These are phyloP conservation scores for Xylariaceae sp. DNA, from an alignment of 2,329 filamentous ascomycete genomes.

Conservation along the genomic window DNA sequence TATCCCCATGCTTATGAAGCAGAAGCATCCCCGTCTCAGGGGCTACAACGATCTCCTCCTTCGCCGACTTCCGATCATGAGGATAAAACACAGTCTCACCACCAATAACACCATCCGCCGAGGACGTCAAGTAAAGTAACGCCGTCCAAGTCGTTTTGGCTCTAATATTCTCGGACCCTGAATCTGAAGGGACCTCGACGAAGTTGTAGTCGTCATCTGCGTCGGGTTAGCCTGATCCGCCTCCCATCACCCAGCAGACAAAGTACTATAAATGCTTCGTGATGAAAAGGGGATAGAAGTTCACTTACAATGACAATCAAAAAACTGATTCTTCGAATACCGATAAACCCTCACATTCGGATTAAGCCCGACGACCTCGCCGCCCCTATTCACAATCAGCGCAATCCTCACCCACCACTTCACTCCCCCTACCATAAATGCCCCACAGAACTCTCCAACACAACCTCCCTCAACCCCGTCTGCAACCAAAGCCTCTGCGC, in stretches of 20 bases:
- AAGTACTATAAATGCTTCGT: too few relatives aligned
- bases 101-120: slow-evolving; percentile 67
- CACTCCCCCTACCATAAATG: slow-evolving; percentile 40
- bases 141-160: slow-evolving; percentile 86
- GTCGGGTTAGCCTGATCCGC: slow-evolving; percentile 19
- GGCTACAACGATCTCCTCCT: slow-evolving; percentile 64
- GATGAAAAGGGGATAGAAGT: background rate
- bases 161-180: slow-evolving; percentile 34
- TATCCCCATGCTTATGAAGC: slow-evolving; percentile 81
- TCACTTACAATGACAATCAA: slow-evolving; percentile 80
- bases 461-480: slow-evolving; percentile 65
- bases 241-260: background rate
- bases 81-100: slow-evolving; percentile 93
- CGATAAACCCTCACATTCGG: slow-evolving; percentile 86
- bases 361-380: slow-evolving; percentile 76
- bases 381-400: slow-evolving; percentile 59
- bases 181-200: slow-evolving; percentile 49
- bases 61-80: slow-evolving; percentile 50
- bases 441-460: slow-evolving; percentile 39
- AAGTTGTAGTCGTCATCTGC: slow-evolving; percentile 83
- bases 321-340: slow-evolving; percentile 81
- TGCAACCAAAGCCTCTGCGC: slow-evolving; percentile 70
- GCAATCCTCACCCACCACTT: background rate
- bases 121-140: slow-evolving; percentile 77
- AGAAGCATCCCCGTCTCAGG: slow-evolving; percentile 81